Percentiles rank a stretch among this genome's conserved stretches.
These are phyloP conservation scores for Erodium chrysanthum DNA, from an alignment of 441 rosid species.

Conservation along the genomic window DNA sequence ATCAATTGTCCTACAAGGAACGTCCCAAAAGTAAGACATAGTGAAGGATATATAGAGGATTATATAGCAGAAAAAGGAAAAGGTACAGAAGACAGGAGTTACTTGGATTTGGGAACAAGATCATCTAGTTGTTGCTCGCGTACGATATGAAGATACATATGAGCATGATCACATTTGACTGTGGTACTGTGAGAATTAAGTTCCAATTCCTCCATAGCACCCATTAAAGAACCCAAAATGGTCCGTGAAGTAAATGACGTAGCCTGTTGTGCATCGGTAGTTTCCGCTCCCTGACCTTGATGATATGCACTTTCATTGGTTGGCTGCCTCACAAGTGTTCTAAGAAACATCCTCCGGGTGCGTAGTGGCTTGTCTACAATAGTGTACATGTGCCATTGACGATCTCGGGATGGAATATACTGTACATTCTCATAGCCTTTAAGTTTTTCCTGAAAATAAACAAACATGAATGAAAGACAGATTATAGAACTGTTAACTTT, in stretches of 20 bases:
- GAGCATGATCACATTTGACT: conserved; percentile 75
- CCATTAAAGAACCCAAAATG: conserved; percentile 71
- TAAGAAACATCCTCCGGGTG: conserved; percentile 83
- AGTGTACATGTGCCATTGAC: conserved; percentile 93
- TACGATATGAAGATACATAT: conserved; percentile 83
- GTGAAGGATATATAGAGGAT: conserved; percentile 12
- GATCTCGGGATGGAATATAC: conserved; percentile 76
- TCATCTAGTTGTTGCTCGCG: conserved; percentile 84
- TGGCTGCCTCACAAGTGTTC: conserved; percentile 90
- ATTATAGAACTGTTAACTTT: neutral
- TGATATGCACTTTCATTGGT: conserved; percentile 46
- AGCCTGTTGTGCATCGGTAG: conserved; percentile 33
- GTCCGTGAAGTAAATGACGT: conserved; percentile 72
- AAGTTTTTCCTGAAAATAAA: conserved; percentile 73
- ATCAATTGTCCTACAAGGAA: conserved; percentile 62
- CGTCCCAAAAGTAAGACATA: conserved; percentile 26
- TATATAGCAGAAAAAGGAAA: conserved; percentile 10
- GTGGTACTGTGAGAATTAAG: conserved; percentile 77
- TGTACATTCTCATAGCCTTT: conserved; percentile 65
- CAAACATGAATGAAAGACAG: conserved; percentile 18
- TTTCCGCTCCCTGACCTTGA: conserved; percentile 49
- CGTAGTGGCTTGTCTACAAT: conserved; percentile 73
- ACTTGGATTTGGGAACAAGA: conserved; percentile 84
- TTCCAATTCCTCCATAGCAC: conserved; percentile 98
- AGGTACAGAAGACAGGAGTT: conserved; percentile 18